phyloP scores from a whole-genome alignment of 768 basidiomycete genomes.

The Termitomyces sp. region DNA sequence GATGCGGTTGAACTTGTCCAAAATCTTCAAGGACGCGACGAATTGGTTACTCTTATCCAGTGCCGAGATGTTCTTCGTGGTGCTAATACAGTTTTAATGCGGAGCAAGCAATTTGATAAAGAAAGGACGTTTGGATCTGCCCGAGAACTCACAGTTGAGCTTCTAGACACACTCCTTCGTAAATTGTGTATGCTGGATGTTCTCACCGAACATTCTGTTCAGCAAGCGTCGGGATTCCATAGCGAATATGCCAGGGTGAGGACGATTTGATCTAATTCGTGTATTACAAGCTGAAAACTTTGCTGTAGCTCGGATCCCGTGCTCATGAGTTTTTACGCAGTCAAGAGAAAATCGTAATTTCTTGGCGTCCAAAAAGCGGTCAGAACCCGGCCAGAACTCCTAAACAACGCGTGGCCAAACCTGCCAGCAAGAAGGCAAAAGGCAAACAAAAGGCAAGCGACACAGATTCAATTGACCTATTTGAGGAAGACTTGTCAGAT shows the following conservation, averaged over 20 bases:
- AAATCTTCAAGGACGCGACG: conserved; percentile 32
- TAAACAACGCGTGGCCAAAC: conserved; percentile 12
- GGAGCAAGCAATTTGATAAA: conserved; percentile 40
- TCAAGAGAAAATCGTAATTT: conserved; percentile 19
- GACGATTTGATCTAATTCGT: not conserved
- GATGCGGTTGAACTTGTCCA: conserved; percentile 56
- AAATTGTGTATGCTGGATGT: conserved; percentile 46
- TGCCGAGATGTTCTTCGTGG: conserved; percentile 66
- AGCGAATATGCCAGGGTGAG: conserved; percentile 48
- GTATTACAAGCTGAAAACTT: not conserved
- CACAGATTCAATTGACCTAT: conserved; percentile 29
- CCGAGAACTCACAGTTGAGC: conserved; percentile 39
- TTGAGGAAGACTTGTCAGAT: conserved; percentile 22
- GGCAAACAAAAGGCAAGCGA: conserved; percentile 20
- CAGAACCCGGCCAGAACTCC: conserved; percentile 17
- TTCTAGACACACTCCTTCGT: conserved; percentile 63
- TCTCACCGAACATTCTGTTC: conserved; percentile 40
- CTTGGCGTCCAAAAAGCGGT: conserved; percentile 26
- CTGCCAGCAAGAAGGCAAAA: conserved; percentile 19
- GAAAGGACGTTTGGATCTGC: conserved; percentile 51
- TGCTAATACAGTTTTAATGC: conserved; percentile 39
- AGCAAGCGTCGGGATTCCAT: conserved; percentile 41
- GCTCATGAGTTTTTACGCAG: conserved; percentile 23
- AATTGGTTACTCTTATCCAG: conserved; percentile 54
- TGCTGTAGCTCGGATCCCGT: conserved; percentile 26